phyloP scores from a whole-genome alignment of 2,329 filamentous ascomycete genomes.

The Sporothrix variecibatus region DNA sequence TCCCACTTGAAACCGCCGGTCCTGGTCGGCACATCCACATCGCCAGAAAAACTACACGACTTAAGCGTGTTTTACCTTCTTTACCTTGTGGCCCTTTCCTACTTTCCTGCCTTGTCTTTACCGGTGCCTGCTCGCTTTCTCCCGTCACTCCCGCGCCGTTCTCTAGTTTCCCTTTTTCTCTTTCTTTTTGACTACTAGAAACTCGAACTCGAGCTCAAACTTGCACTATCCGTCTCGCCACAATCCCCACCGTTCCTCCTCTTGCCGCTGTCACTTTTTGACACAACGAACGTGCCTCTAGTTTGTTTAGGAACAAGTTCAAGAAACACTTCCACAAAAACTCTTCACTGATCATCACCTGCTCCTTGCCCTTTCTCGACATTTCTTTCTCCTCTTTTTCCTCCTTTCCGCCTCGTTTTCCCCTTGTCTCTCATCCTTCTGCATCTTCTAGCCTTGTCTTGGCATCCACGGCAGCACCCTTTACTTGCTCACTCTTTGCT shows the following conservation, averaged over 20 bases:
- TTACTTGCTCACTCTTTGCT: not conserved
- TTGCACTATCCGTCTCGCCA: not conserved
- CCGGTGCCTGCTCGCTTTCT: not conserved
- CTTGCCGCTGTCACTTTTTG: conserved; percentile 14
- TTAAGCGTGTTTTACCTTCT: not conserved
- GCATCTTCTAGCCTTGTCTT: conserved; percentile 4
- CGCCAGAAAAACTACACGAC: not conserved
- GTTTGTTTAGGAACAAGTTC: not conserved
- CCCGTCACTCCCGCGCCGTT: not conserved
- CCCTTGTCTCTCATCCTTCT: not conserved
- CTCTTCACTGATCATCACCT: not conserved
- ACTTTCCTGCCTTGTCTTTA: not conserved
- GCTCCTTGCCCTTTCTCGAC: not conserved
- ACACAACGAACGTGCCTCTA: conserved; percentile 9
- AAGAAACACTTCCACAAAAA: not conserved
- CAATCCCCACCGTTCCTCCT: not conserved
- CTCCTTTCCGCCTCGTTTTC: not conserved
- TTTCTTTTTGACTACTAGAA: not conserved
- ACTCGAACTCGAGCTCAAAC: not conserved
- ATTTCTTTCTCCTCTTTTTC: not conserved
- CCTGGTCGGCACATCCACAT: not conserved
- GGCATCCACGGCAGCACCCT: not conserved
- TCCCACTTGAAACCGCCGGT: not conserved
- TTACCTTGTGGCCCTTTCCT: not conserved
- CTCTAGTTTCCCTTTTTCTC: not conserved